A percentile compares a stretch with the other conserved stretches of the same genome.
Conservation (phyloP, 2,329 filamentous ascomycete species). For the Cladophialophora exuberans region DNA sequence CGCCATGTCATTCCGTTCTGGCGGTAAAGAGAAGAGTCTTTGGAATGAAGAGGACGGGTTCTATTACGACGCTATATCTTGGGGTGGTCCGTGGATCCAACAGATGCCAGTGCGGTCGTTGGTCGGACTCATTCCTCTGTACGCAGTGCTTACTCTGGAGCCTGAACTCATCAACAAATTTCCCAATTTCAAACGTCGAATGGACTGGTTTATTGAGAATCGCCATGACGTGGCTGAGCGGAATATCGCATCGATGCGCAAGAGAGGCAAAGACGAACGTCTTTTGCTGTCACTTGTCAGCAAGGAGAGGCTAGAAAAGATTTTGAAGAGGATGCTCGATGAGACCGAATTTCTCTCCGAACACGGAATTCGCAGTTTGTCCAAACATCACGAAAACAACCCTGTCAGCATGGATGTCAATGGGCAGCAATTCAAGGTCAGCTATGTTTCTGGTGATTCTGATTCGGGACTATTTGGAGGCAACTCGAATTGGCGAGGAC, state of each 20-base stretch:
- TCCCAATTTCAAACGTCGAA: conserved; percentile 86
- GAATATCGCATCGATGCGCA: conserved; percentile 91
- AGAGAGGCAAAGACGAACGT: conserved; percentile 85
- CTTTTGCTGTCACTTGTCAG: conserved; percentile 88
- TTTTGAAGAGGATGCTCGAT: conserved; percentile 88
- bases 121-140: conserved; percentile 90
- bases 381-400: conserved; percentile 85
- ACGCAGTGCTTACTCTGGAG: conserved; percentile 88
- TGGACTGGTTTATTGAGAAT: conserved; percentile 94
- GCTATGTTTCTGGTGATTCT: conserved; percentile 92
- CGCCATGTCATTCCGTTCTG: conserved; percentile 84
- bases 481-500: conserved; percentile 97
- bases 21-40: conserved; percentile 76
- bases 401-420: conserved; percentile 97
- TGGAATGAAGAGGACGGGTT: conserved; percentile 97
- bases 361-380: conserved; percentile 88
- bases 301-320: conserved; percentile 87
- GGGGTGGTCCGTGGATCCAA: conserved; percentile 90
- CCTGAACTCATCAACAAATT: conserved; percentile 91
- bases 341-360: conserved; percentile 91
- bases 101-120: conserved; percentile 90
- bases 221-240: conserved; percentile 83
- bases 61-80: conserved; percentile 98
- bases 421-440: conserved; percentile 82
- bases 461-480: conserved; percentile 94